Base-by-base conservation (phyloP, 345 rosid species). In the Eutrema japonicum region DNA sequence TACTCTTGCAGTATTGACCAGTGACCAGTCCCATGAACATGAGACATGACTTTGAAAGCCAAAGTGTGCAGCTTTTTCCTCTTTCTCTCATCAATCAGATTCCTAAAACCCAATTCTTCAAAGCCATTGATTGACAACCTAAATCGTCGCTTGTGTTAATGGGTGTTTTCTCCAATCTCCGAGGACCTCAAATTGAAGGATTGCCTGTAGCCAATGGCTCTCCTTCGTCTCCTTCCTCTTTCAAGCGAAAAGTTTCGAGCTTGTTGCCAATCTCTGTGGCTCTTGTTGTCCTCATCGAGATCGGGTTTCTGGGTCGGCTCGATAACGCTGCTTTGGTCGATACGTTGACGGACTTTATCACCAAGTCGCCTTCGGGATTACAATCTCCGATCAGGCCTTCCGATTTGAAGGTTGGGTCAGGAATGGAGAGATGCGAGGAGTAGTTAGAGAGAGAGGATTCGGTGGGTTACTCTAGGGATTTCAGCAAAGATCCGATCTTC, bases 401-500 rank as follows among this genome's bases (percentile, higher is more conserved):
- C 36, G 82, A 58, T 11, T 68, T 29, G 43, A 76, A 62, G n/a
- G 51, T 47, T 27, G 27, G 10, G 51, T 71, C 16, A 62, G 80
- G 47, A 11, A n/a, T 53, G 35, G 84, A 82, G 67, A 89, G 79
- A 49, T 94, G 97, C 45, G 86, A 86, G 72, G 83, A 85, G 80
- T 89, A 92, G 94, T 75, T 94, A 77, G 88, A 88, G 83, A 88
- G 79, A 65, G 88, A 77, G 76, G 98, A 91, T 61, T 78, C 84
- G 45, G 83, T 85, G 49, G 68, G 32, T 42, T 84, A 85, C 75
- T 79, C 90, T 7, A 87, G 96, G 72, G 85, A 88, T 84, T 94
- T 91, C 75, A 75, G 71, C 45, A 83, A 87, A 74, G 88, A 84
- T 73, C 97, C 96, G 5, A 52, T 94, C 59, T 66, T 74, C 59